Conservation (phyloP, 345 rosid genomes). For the Arabidopsis arenosa region DNA sequence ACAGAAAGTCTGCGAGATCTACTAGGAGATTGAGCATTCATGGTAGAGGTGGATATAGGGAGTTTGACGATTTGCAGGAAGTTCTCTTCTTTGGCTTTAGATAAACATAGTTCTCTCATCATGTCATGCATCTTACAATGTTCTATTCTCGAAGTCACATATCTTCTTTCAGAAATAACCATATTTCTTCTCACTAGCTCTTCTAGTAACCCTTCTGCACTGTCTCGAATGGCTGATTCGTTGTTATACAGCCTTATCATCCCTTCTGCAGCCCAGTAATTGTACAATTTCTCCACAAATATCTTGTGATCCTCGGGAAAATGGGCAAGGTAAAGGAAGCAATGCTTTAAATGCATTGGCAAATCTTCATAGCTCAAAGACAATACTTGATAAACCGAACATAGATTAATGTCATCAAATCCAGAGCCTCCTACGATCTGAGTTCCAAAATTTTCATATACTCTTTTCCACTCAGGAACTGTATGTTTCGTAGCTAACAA, state of each 20-base stretch:
- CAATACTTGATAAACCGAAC: conserved; percentile 26
- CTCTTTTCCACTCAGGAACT: too few species aligned
- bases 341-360: conserved; percentile 28
- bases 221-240: conserved; percentile 37
- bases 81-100: conserved; percentile 38
- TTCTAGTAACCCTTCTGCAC: conserved; percentile 35
- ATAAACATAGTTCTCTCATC: conserved; percentile 8
- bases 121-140: conserved; percentile 7
- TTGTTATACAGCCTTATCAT: background rate
- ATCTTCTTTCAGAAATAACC: conserved; percentile 39
- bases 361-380: conserved; percentile 36
- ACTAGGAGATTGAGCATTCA: conserved; percentile 20
- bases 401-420: conserved; percentile 17
- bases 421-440: background rate
- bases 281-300: conserved; percentile 26
- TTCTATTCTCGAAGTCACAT: background rate
- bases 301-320: conserved; percentile 40
- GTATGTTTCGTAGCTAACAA: too few species aligned
- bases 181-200: conserved; percentile 45
- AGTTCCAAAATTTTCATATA: too few species aligned
- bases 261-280: conserved; percentile 54
- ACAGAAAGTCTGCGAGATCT: conserved; percentile 9
- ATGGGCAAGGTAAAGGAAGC: conserved; percentile 34
- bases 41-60: conserved; percentile 3
- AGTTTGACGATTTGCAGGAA: conserved; percentile 20